phyloP scores from a whole-genome alignment of 1,139 yeast genomes.

The Fermentozyma sake region DNA sequence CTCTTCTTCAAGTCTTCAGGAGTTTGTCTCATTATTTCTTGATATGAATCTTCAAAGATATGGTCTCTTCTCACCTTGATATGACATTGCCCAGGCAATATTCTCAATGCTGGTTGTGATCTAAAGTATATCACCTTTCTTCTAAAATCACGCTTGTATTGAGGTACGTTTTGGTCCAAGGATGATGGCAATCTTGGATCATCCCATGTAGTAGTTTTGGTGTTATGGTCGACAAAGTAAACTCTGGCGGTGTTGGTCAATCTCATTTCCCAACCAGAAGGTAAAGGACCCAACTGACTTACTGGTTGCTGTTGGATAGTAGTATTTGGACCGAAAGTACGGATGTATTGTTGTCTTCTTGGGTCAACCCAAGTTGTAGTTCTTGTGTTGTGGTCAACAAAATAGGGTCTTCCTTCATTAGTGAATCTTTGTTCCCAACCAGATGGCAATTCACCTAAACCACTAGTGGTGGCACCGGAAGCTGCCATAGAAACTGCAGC shows the following conservation, averaged over 20 bases:
- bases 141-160: conserved; percentile 97
- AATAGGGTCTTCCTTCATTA: conserved; percentile 96
- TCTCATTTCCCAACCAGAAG: conserved; percentile 99
- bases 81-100: conserved; percentile 97
- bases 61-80: conserved; percentile 96
- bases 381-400: conserved; percentile 96
- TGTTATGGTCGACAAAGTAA: conserved; percentile 96
- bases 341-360: conserved; percentile 94
- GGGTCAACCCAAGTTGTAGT: conserved; percentile 99
- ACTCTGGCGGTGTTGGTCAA: conserved; percentile 97
- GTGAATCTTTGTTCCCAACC: conserved; percentile 99
- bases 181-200: conserved; percentile 98
- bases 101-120: conserved; percentile 96
- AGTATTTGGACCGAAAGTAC: conserved; percentile 85
- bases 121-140: conserved; percentile 95
- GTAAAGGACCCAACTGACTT: conserved; percentile 96
- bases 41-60: conserved; percentile 95
- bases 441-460: conserved; percentile 92
- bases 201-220: conserved; percentile 99
- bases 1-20: conserved; percentile 97
- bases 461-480: conserved; percentile 91
- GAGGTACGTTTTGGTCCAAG: conserved; percentile 96
- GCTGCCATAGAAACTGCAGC: conserved; percentile 81
- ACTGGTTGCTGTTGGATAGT: conserved; percentile 98
- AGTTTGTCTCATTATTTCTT: conserved; percentile 97